Conservation (phyloP, 2,329 filamentous ascomycete species). For the Macrophomina tecta region DNA sequence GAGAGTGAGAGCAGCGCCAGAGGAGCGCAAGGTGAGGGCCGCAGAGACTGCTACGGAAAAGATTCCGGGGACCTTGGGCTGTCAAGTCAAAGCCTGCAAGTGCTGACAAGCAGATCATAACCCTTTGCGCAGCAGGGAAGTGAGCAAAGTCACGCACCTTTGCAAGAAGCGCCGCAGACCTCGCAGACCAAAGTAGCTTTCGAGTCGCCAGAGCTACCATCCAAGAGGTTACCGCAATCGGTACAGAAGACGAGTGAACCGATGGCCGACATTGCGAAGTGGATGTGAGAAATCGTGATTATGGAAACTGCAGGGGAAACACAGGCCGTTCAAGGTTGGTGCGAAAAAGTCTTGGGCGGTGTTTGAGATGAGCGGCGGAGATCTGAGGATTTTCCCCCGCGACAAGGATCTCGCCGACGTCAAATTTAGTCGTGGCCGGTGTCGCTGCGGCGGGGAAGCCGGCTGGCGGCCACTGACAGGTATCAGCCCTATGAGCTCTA, state of each 20-base stretch:
- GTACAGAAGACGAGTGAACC: constrained; percentile 92
- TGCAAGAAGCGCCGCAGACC: constrained; percentile 83
- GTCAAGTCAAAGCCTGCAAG: not conserved
- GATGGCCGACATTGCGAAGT: constrained; percentile 76
- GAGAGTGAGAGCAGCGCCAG: not conserved
- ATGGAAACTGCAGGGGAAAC: not conserved
- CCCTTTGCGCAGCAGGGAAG: not conserved
- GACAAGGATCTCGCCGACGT: constrained; percentile 23
- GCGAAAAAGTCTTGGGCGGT: constrained; percentile 25
- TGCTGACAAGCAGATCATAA: not conserved
- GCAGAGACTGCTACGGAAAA: not conserved
- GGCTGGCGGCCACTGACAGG: not conserved
- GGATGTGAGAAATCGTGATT: not conserved
- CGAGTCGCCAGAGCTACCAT: constrained; percentile 76
- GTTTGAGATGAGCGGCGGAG: constrained; percentile 16
- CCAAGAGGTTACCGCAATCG: constrained; percentile 88
- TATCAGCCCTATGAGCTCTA: constrained; percentile 19
- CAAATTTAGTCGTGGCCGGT: constrained; percentile 3
- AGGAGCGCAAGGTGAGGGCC: not conserved
- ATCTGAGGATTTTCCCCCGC: constrained; percentile 25
- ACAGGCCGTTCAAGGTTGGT: not conserved
- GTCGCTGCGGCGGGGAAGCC: not conserved
- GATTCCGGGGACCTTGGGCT: not conserved
- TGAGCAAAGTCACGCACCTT: constrained; percentile 62
- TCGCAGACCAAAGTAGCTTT: constrained; percentile 81